phyloP scores from a whole-genome alignment of 1,139 yeast species.

The Candida sanyaensis region DNA sequence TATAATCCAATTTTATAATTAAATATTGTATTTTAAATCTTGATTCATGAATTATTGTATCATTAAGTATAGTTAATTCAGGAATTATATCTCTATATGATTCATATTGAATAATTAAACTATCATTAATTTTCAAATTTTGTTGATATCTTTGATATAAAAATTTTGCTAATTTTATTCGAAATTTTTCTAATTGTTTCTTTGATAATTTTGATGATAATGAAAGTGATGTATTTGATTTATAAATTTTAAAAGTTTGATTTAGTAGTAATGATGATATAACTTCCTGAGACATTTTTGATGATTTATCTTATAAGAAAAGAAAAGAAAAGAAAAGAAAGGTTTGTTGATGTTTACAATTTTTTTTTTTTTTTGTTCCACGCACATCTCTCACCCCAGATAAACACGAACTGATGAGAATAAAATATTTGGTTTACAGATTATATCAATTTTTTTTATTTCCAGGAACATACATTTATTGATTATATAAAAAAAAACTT shows the following conservation, averaged over 20 bases:
- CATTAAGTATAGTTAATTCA: constrained; percentile 10
- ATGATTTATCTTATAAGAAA: not conserved
- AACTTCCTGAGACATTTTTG: constrained; percentile 8
- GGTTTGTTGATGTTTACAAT: not conserved
- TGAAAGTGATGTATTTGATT: constrained; percentile 16
- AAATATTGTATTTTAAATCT: constrained; percentile 11
- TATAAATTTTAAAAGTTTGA: constrained; percentile 21
- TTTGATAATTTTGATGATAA: constrained; percentile 7
- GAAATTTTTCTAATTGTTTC: constrained; percentile 15
- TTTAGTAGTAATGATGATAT: constrained; percentile 13
- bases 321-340: not conserved
- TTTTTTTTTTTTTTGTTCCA: not conserved
- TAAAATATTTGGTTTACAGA: too few relatives aligned
- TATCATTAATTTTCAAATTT: constrained; percentile 8
- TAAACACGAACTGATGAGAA: too few relatives aligned
- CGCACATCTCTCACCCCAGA: too few relatives aligned
- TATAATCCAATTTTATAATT: constrained; percentile 8
- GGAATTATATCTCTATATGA: constrained; percentile 11
- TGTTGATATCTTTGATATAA: constrained; percentile 13
- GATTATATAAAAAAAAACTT: not conserved
- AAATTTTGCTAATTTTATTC: constrained; percentile 14
- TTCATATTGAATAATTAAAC: constrained; percentile 13
- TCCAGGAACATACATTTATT: not conserved
- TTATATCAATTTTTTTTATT: not conserved
- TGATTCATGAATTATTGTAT: constrained; percentile 5